These are phyloP conservation scores for Parvularia atlantis DNA, from an alignment of 78 protist species.

Conservation along the genomic window DNA sequence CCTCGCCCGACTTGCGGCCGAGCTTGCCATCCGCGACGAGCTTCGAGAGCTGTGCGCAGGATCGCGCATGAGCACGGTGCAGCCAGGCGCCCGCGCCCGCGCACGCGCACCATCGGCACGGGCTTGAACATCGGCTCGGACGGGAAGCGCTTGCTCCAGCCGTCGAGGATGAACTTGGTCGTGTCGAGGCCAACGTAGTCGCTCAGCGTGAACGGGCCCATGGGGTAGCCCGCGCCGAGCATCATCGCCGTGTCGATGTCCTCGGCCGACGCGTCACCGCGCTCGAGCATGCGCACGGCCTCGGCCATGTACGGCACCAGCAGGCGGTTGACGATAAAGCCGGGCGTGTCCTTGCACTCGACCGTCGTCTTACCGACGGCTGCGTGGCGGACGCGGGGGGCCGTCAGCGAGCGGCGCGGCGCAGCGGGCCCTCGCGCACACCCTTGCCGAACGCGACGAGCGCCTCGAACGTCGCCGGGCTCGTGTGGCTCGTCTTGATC, in stretches of 20 bases:
- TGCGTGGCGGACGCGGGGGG: no score
- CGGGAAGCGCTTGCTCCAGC: conserved; percentile 17
- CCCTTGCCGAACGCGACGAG: background rate
- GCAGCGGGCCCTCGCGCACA: no score
- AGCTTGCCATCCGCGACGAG: conserved; percentile 36
- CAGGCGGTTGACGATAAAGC: conserved; percentile 49
- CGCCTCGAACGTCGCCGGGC: background rate
- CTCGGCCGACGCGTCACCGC: conserved; percentile 39
- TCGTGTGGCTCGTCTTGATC: background rate
- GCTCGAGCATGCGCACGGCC: conserved; percentile 49
- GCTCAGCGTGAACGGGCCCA: conserved; percentile 51
- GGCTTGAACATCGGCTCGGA: background rate
- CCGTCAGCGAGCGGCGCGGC: no score
- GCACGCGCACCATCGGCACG: background rate
- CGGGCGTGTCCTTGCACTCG: conserved; percentile 25
- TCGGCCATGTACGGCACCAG: conserved; percentile 38
- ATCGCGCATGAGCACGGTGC: background rate
- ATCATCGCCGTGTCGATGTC: conserved; percentile 54
- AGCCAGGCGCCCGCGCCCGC: background rate
- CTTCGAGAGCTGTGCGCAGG: background rate
- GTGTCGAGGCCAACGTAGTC: conserved; percentile 45
- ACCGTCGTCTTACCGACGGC: conserved; percentile 24
- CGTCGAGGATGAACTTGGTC: conserved; percentile 16
- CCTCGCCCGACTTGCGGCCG: conserved; percentile 42
- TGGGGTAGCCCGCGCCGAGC: conserved; percentile 51